phyloP scores from a whole-genome alignment of 495 filamentous ascomycete genomes.

The Xylaria telfairii region DNA sequence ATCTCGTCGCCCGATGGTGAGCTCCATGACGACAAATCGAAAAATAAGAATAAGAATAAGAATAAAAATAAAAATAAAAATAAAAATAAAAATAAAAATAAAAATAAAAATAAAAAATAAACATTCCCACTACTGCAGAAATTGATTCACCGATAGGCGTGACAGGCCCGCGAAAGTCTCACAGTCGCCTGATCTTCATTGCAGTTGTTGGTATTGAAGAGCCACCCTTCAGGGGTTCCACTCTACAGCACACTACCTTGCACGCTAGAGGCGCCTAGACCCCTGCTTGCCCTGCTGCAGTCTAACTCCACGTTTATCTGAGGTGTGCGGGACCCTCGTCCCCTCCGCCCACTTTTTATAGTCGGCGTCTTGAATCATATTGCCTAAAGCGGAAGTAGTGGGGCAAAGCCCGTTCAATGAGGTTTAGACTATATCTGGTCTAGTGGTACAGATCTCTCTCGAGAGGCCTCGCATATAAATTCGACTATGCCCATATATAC shows the following conservation, averaged over 20 bases:
- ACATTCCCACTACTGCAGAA: background rate
- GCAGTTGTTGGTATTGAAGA: background rate
- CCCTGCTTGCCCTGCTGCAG: constrained; percentile 8
- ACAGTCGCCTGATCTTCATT: constrained; percentile 20
- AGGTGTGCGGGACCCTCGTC: constrained; percentile 2
- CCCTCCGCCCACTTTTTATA: constrained; percentile 14
- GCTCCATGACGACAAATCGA: background rate
- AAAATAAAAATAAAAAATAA: background rate
- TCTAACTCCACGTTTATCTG: constrained; percentile 21
- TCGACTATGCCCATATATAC: background rate
- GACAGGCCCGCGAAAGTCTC: constrained; percentile 15
- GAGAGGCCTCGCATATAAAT: constrained; percentile 2
- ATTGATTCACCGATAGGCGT: background rate
- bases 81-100: too few species aligned
- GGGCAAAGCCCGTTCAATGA: background rate
- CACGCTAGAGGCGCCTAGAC: background rate
- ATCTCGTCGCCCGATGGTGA: background rate
- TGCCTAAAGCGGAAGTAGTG: constrained; percentile 2
- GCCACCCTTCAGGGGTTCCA: background rate
- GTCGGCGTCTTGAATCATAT: constrained; percentile 13
- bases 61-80: too few species aligned
- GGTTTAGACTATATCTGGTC: background rate
- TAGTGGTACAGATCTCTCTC: too few species aligned
- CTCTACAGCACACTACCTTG: background rate
- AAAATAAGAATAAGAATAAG: too few species aligned